Evolutionary conservation across 116 monocot genomes (phyloP).

Genomic region (Thalassia testudinum): DNA sequence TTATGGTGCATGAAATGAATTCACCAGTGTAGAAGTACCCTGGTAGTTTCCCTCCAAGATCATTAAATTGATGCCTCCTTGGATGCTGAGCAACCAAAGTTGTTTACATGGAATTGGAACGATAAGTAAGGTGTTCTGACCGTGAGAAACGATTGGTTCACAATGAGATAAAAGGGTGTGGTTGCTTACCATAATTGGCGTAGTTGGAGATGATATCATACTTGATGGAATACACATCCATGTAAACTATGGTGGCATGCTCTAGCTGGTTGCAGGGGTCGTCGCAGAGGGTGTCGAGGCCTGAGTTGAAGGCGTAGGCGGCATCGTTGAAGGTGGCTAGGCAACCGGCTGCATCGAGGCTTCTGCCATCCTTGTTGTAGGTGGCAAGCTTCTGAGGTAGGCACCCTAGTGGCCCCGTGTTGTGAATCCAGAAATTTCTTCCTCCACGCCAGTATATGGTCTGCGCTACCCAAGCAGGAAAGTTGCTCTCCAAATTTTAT

Average conservation of each 20-base stretch:
- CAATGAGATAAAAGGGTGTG: no score
- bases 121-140: no score
- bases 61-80: no score
- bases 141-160: no score
- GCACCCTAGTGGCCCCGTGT: conserved; percentile 56
- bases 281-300: conserved; percentile 18
- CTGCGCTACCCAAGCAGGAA: no score
- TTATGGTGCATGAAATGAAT: no score
- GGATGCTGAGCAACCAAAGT: no score
- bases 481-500: no score
- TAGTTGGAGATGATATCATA: conserved; percentile 47
- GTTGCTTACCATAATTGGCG: conserved; percentile 31
- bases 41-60: no score
- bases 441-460: conserved; percentile 15
- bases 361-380: not conserved
- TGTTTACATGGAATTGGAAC: no score
- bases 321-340: conserved; percentile 40
- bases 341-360: conserved; percentile 24
- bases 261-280: conserved; percentile 11
- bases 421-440: conserved; percentile 52
- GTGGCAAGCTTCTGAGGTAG: conserved; percentile 25
- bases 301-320: conserved; percentile 31
- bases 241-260: conserved; percentile 31
- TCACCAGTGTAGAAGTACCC: no score
- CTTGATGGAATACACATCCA: conserved; percentile 45